A percentile compares a stretch with the other conserved stretches of the same genome.
Evolutionary conservation across 306 rosid species (phyloP).

Genomic region (Comarum palustre): DNA sequence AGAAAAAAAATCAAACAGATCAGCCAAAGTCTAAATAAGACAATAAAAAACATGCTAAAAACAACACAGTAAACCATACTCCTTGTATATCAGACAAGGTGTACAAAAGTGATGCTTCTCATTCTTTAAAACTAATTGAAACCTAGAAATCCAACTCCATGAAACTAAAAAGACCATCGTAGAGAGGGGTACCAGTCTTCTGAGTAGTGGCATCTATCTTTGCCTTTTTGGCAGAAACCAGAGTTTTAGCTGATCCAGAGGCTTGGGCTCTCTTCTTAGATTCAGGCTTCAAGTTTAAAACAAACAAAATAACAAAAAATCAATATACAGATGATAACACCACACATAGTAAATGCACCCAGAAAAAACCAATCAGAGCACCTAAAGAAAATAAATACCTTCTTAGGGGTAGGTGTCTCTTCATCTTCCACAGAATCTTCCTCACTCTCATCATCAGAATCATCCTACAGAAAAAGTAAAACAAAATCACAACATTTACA

Average conservation of each 20-base stretch:
- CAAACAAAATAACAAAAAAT: not conserved
- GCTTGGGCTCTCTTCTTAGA: constrained; percentile 66
- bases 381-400: constrained; percentile 34
- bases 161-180: not conserved
- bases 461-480: constrained; percentile 32
- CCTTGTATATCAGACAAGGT: too few relatives aligned
- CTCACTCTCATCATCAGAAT: constrained; percentile 35
- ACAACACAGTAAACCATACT: not conserved
- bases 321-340: not conserved
- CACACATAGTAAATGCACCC: not conserved
- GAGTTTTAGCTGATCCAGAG: constrained; percentile 53
- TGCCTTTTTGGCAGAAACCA: constrained; percentile 60
- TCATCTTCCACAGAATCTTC: constrained; percentile 46
- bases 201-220: constrained; percentile 52
- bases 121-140: not conserved
- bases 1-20: not conserved
- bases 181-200: constrained; percentile 54
- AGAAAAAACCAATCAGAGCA: not conserved
- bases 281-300: constrained; percentile 32
- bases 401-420: constrained; percentile 49
- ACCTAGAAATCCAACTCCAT: not conserved
- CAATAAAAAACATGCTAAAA: not conserved
- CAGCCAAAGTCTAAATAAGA: not conserved
- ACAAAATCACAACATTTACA: not conserved
- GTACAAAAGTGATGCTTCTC: not conserved